Conservation (phyloP, 2,329 filamentous ascomycete species). For the Aspergillus versicolor region DNA sequence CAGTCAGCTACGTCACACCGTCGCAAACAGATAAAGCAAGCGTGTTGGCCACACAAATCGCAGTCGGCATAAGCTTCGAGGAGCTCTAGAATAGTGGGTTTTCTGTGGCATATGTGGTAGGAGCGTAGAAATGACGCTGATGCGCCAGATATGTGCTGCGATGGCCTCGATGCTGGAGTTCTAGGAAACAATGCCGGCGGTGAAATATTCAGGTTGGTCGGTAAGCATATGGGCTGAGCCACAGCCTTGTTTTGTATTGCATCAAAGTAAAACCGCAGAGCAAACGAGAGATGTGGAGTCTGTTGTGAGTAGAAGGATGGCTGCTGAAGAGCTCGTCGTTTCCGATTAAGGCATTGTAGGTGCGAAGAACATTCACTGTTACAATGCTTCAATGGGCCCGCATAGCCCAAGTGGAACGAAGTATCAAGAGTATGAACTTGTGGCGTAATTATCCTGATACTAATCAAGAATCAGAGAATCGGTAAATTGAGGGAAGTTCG, state of each 20-base stretch:
- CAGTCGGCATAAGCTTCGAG: constrained; percentile 44
- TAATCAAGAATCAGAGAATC: background rate
- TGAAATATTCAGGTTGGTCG: constrained; percentile 1
- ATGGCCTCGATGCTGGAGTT: constrained; percentile 23
- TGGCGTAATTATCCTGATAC: constrained; percentile 14
- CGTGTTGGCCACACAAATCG: constrained; percentile 37
- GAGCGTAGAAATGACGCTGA: constrained; percentile 34
- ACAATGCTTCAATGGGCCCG: constrained; percentile 9
- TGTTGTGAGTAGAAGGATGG: constrained; percentile 17
- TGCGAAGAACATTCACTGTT: constrained; percentile 9
- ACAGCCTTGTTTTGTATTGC: constrained; percentile 2
- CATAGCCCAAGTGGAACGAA: constrained; percentile 16
- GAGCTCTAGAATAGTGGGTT: constrained; percentile 39
- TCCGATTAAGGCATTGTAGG: constrained; percentile 14
- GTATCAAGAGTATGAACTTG: constrained; percentile 16
- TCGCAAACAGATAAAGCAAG: constrained; percentile 44
- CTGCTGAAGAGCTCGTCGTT: constrained; percentile 19
- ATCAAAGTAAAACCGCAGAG: constrained; percentile 1
- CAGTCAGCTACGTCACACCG: constrained; percentile 38
- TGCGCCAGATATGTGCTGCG: constrained; percentile 18
- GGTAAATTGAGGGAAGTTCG: background rate
- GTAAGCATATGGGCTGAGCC: constrained; percentile 6
- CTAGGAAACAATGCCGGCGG: constrained; percentile 30
- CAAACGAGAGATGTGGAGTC: constrained; percentile 1
- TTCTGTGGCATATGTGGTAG: constrained; percentile 44